Base-by-base conservation (phyloP, 2,329 filamentous ascomycete species). In the Fusarium begoniae region DNA sequence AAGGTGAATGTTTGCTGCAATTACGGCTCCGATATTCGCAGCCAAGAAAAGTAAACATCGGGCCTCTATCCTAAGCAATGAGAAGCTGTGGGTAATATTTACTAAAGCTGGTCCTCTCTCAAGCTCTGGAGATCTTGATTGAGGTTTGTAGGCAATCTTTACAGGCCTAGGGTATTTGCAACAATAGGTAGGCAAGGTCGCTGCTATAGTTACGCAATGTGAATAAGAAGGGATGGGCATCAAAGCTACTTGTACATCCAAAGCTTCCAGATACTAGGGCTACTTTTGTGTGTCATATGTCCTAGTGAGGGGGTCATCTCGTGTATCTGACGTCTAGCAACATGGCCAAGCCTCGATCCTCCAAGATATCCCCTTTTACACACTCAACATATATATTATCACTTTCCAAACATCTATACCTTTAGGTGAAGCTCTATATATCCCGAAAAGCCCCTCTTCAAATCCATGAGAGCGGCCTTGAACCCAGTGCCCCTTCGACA, bases 361-460 rank as follows among this genome's bases (percentile, higher is more conserved):
- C 20, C 6, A 30, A 22, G 8, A 18, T 7, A 28, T 6, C 22
- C 24, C 43, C 15, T 24, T n/a, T 32, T 22, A 6, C 5, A 8
- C 8, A 11, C 12, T 24, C 2, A 37, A 11, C 6, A n/a, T 11
- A 13, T 13, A 38, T 24, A 9, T 3, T 4, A 24, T 22, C 4
- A 20, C 12, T 13, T 26, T 4, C 8, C 5, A 1, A 17, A 10
- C 4, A 45, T 47, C 18, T 24, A 32, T 5, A 37, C 11, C 11
- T 2, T 10, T 20, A 20, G 10, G 0, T 11, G 1, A 32, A 26
- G 6, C 13, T n/a, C 9, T 17, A 2, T 6, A n/a, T 11, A 8
- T 18, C 3, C 24, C 3, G 6, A 51, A 44, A n/a, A 0, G 1
- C 4, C 9, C 15, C 5, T 5, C 17, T 13, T 9, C 2, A 5